Evolutionary conservation across 495 filamentous ascomycete genomes (phyloP), one percentile per base, ranked within the genome.

Genomic region (Penicillium soppii): DNA sequence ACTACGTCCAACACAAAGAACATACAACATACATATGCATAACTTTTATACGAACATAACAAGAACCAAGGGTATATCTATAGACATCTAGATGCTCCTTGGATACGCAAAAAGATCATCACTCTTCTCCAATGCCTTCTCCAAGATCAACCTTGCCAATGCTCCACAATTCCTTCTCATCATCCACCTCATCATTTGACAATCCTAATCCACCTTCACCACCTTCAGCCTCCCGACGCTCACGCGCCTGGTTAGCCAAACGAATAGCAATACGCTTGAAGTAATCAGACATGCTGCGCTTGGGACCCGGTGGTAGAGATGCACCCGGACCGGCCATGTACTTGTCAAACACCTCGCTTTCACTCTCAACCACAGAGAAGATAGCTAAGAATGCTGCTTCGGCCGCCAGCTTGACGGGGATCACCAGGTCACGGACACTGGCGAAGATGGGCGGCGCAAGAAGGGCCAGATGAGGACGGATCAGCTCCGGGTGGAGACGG

Each of bases 231-330:
- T 95, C 89, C 61, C 79, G 87, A 59, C 92, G 78, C 67, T 97
- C 94, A 53, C 90, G 78, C 1, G 90, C 89, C 65, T 96, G 94
- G 45, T 70, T 81, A 2, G 85, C 92, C 16, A 97, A 70, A 58
- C 91, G 79, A 48, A 95, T 67, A 12, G 89, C 89, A 36, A 97
- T 85, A 13, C 95, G 79, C 77, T 96, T 96, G 73, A 97, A 97
- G 72, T 98, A 98, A 60, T 98, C 94, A 37, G 86, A 82, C 89
- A 97, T 97, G 65, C 88, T 92, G 48, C 94, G 74, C 79, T 95
- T 95, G 25, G 80, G 81, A 7, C 79, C 84, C 0, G 87, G 74
- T 3, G 81, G 73, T 27, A 96, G 68, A 1, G 81, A 82, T 43
- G 73, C 58, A 16, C 83, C 80, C 27, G 81, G 72, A 12, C 79